A percentile compares a stretch with the other conserved stretches of the same genome.
phyloP scores from a whole-genome alignment of 495 filamentous ascomycete species.

The Penicillium bialowiezense region DNA sequence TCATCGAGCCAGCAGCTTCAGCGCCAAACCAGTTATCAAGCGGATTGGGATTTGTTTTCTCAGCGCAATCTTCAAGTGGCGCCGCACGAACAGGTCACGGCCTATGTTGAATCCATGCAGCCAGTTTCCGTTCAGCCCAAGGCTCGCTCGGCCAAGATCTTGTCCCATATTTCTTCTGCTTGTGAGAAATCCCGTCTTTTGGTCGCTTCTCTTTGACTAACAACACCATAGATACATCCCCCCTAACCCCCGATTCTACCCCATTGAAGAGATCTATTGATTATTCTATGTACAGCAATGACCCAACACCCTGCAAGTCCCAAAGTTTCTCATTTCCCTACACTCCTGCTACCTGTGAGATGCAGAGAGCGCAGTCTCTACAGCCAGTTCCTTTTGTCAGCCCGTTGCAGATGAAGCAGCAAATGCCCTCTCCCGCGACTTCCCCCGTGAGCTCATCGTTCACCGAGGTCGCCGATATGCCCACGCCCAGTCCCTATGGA shows the following conservation, averaged over 20 bases:
- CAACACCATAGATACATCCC: slow-evolving; percentile 35
- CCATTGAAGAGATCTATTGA: slow-evolving; percentile 44
- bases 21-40: slow-evolving; percentile 5
- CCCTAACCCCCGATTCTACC: slow-evolving; percentile 48
- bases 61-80: slow-evolving; percentile 16
- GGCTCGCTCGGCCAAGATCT: slow-evolving; percentile 32
- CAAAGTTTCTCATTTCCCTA: slow-evolving; percentile 35
- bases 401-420: slow-evolving; percentile 34
- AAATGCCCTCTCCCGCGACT: slow-evolving; percentile 50
- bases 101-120: slow-evolving; percentile 26
- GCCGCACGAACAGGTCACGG: slow-evolving; percentile 19
- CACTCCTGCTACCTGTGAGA: slow-evolving; percentile 34
- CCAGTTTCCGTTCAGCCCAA: slow-evolving; percentile 42
- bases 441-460: slow-evolving; percentile 48
- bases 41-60: slow-evolving; percentile 28
- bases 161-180: slow-evolving; percentile 55
- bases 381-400: slow-evolving; percentile 39
- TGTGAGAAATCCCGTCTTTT: slow-evolving; percentile 12
- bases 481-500: slow-evolving; percentile 28
- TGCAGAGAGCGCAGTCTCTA: slow-evolving; percentile 48
- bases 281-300: slow-evolving; percentile 34
- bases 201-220: slow-evolving; percentile 8
- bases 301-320: slow-evolving; percentile 33
- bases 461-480: slow-evolving; percentile 46
- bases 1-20: slow-evolving; percentile 5